Evolutionary conservation across 2,329 filamentous ascomycete genomes (phyloP).

Genomic region (Fusarium praegraminearum): DNA sequence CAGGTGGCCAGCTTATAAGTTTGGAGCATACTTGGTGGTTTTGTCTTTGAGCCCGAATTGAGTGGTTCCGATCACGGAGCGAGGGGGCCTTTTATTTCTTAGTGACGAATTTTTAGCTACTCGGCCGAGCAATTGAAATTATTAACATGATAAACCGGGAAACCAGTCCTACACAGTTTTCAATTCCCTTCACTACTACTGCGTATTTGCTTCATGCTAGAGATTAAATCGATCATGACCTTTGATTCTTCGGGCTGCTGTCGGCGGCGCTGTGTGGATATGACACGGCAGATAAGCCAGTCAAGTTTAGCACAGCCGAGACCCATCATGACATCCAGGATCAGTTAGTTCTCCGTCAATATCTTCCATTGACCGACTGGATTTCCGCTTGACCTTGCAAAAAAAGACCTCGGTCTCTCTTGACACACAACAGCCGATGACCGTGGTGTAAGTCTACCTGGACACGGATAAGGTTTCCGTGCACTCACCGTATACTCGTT

Average conservation of each 20-base stretch:
- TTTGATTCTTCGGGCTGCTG: constrained; percentile 15
- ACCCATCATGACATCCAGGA: constrained; percentile 21
- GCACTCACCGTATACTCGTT: constrained; percentile 27
- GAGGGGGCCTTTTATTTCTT: background rate
- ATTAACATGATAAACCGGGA: no score
- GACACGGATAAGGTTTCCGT: constrained; percentile 21
- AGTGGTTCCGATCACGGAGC: background rate
- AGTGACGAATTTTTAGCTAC: background rate
- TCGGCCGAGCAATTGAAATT: background rate
- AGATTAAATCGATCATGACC: constrained; percentile 1
- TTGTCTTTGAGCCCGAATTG: background rate
- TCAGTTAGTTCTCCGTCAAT: constrained; percentile 32
- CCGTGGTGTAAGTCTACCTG: constrained; percentile 37
- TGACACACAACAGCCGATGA: constrained; percentile 41
- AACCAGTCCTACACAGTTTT: background rate
- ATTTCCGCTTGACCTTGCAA: constrained; percentile 26
- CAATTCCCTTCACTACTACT: background rate
- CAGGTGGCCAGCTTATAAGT: background rate
- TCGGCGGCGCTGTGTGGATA: constrained; percentile 26
- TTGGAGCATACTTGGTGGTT: background rate
- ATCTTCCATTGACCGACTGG: constrained; percentile 27
- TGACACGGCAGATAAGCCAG: background rate
- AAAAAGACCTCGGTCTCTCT: constrained; percentile 43
- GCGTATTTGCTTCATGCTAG: background rate
- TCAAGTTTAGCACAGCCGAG: constrained; percentile 30